Evolutionary conservation across 2,329 filamentous ascomycete genomes (phyloP), one percentile per base, ranked within the genome.

Genomic region (Colletotrichum incanum): DNA sequence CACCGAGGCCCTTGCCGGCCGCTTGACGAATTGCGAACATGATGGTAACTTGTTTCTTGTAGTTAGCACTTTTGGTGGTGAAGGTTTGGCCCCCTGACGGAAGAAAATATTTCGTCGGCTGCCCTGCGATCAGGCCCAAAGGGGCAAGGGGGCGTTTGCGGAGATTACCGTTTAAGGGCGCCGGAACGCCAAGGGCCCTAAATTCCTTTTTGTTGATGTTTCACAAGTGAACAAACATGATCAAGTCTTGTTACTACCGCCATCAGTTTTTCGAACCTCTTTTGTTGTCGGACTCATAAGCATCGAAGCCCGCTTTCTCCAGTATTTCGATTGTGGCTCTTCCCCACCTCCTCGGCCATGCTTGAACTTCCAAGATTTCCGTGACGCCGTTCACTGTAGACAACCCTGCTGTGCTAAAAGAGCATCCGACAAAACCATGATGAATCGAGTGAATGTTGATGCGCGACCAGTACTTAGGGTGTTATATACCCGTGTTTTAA

Each of bases 1-100:
- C 67, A 14, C 71, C 71, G 41, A 73, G 67, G 54, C 71, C 71
- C 43, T 73, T 73, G 39, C 67, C 71, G 39, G 50, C 55, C 11
- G 67, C 71, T 11, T 71, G 67, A 9, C 71, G 71, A 6, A 73
- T 49, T 5, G 34, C 55, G 16, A 73, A 73, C 71, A 73, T 73
- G 5, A 3, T 5, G 37, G 23, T 14, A 26, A 7, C 18, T 12
- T n/a, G 3, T 12, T n/a, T 0, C 14, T 43, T 52, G 23, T 8
- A 11, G n/a, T 52, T 28, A 12, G 16, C n/a, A 41, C 34, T 20
- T 3, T 50, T 50, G n/a, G 45, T 14, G 12, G 23, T n/a, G 8
- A 52, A 60, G 11, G 47, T 31, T 43, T 34, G 39, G 7, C 43
- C 34, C 23, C 39, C 28, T 68, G 37, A 26, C 23, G 12, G 12